Evolutionary conservation across 2,329 filamentous ascomycete genomes (phyloP).

Genomic region (Fusarium ramigenum): DNA sequence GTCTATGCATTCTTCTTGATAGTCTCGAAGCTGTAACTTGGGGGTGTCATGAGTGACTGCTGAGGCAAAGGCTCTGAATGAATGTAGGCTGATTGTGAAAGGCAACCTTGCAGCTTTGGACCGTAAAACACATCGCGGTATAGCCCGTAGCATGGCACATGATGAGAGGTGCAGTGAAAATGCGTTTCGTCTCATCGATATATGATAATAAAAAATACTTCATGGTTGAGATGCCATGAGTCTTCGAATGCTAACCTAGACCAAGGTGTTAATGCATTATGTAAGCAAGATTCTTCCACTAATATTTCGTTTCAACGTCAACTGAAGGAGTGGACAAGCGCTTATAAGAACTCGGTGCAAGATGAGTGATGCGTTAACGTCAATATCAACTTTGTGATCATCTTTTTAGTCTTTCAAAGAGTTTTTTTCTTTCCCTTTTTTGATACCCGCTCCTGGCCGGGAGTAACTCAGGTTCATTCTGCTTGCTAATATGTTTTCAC

Average conservation of each 20-base stretch:
- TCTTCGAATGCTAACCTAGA: neutral
- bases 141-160: slow-evolving; percentile 52
- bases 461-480: neutral
- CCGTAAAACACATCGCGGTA: slow-evolving; percentile 43
- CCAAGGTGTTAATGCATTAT: slow-evolving; percentile 14
- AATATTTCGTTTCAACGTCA: neutral
- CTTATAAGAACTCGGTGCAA: neutral
- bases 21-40: slow-evolving; percentile 74
- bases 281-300: slow-evolving; percentile 26
- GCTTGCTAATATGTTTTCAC: slow-evolving; percentile 45
- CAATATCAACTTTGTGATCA: neutral
- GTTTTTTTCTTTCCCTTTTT: neutral
- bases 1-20: slow-evolving; percentile 92
- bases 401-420: neutral
- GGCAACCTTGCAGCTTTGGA: slow-evolving; percentile 18
- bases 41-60: slow-evolving; percentile 23
- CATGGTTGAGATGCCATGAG: neutral
- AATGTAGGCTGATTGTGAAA: slow-evolving; percentile 5
- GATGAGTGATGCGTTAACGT: slow-evolving; percentile 14
- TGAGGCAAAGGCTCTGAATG: slow-evolving; percentile 39
- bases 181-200: slow-evolving; percentile 7
- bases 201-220: slow-evolving; percentile 2
- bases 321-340: neutral
- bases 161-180: slow-evolving; percentile 32
- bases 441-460: slow-evolving; percentile 6